A percentile compares a stretch with the other conserved stretches of the same genome.
These are phyloP conservation scores for Plasmodium malariae DNA, from an alignment of 169 alveolate genomes.

Conservation along the genomic window DNA sequence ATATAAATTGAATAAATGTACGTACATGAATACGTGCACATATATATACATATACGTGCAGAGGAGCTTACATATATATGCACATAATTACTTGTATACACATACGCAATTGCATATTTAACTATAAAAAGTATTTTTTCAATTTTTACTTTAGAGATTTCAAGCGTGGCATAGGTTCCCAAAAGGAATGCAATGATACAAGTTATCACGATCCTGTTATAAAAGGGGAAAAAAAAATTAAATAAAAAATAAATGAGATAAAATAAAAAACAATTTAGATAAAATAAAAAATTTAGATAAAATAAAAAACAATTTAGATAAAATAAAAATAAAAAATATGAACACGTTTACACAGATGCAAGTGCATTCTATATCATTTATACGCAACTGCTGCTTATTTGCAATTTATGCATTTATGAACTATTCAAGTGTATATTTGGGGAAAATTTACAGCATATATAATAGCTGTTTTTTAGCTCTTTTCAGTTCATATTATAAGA, in stretches of 20 bases:
- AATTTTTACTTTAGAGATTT: conserved; percentile 28
- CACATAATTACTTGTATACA: too few species aligned
- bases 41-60: background rate
- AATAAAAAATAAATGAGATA: too few species aligned
- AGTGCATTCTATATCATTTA: background rate
- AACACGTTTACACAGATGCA: background rate
- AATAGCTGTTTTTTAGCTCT: too few species aligned
- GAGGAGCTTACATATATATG: background rate
- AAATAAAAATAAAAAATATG: too few species aligned
- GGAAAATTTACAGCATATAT: too few species aligned
- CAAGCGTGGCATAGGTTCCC: conserved; percentile 55
- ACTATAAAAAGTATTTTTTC: background rate
- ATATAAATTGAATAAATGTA: background rate
- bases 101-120: too few species aligned
- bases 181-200: conserved; percentile 29
- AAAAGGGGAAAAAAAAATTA: background rate
- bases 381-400: too few species aligned
- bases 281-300: background rate
- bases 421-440: too few species aligned
- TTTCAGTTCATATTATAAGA: too few species aligned
- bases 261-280: too few species aligned
- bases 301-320: background rate
- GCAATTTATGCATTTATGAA: too few species aligned
- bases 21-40: background rate
- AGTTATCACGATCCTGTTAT: conserved; percentile 50